These are phyloP conservation scores for Sclerotinia spermophila DNA, from an alignment of 2,329 filamentous ascomycete species.

Conservation along the genomic window DNA sequence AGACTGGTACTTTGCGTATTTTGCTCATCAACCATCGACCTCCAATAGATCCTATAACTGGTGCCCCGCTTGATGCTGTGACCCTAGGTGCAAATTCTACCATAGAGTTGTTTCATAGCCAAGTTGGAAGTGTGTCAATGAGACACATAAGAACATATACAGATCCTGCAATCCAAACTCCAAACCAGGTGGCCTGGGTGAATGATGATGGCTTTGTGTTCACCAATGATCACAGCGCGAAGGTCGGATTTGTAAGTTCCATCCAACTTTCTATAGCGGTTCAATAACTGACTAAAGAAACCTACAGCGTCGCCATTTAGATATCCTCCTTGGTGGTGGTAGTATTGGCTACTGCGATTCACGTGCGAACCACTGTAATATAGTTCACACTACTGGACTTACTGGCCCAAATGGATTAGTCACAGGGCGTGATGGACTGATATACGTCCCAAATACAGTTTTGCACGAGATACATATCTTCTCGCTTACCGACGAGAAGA, in stretches of 20 bases:
- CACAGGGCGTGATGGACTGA: conserved; percentile 35
- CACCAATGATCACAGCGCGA: conserved; percentile 39
- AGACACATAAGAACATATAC: conserved; percentile 37
- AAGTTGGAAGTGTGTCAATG: conserved; percentile 30
- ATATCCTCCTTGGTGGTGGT: conserved; percentile 34
- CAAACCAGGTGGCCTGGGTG: conserved; percentile 39
- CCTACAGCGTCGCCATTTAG: conserved; percentile 30
- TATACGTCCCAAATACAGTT: conserved; percentile 37
- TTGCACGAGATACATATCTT: conserved; percentile 14
- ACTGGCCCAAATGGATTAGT: conserved; percentile 38
- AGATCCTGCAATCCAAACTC: conserved; percentile 36
- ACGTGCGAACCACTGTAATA: conserved; percentile 30
- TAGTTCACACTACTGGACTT: conserved; percentile 31
- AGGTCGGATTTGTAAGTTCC: conserved; percentile 32
- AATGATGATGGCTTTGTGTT: conserved; percentile 38
- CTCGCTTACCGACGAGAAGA: conserved; percentile 18
- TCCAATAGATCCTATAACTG: conserved; percentile 35
- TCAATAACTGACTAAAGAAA: neutral
- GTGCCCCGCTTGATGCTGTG: conserved; percentile 34
- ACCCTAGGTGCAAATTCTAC: conserved; percentile 39
- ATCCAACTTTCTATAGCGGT: neutral
- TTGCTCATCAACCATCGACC: conserved; percentile 39
- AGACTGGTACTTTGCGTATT: conserved; percentile 31
- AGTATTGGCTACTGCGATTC: conserved; percentile 34
- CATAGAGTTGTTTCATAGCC: conserved; percentile 38